Conservation (phyloP, 139 green algal species). For the Closterium sp. region DNA sequence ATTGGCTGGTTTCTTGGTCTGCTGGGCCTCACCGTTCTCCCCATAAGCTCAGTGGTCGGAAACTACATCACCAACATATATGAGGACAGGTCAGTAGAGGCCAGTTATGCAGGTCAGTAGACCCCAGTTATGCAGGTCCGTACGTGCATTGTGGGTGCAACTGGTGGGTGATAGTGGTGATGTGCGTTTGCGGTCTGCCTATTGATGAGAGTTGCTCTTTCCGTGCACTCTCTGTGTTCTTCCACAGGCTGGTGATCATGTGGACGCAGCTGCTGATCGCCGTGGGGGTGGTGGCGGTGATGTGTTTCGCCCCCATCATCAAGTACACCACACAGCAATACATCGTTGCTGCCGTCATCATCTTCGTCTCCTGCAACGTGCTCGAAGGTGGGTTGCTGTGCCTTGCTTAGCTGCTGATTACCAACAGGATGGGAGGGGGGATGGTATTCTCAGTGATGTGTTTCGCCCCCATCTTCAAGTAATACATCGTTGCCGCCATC, state of each 20-base stretch:
- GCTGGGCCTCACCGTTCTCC: neutral
- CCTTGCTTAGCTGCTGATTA: slow-evolving; percentile 10
- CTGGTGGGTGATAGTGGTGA: no score
- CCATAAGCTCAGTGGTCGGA: neutral
- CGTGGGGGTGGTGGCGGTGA: slow-evolving; percentile 26
- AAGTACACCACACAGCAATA: slow-evolving; percentile 40
- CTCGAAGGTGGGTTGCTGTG: slow-evolving; percentile 35
- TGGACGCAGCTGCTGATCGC: slow-evolving; percentile 34
- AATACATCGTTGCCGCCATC: slow-evolving; percentile 36
- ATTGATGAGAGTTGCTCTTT: no score
- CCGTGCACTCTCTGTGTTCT: no score
- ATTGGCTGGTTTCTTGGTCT: neutral
- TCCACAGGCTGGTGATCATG: slow-evolving; percentile 35
- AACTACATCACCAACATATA: no score
- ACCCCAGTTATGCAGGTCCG: no score
- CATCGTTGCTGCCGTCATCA: slow-evolving; percentile 25
- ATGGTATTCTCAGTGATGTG: slow-evolving; percentile 17
- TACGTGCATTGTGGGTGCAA: no score
- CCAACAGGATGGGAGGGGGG: neutral
- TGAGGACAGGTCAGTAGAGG: no score
- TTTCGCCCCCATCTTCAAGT: slow-evolving; percentile 4
- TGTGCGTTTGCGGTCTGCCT: no score
- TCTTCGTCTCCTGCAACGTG: slow-evolving; percentile 42
- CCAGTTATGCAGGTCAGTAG: no score
- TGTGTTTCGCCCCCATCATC: slow-evolving; percentile 1